These are phyloP conservation scores for Microdochium trichocladiopsis DNA, from an alignment of 2,329 filamentous ascomycete genomes.

Conservation along the genomic window DNA sequence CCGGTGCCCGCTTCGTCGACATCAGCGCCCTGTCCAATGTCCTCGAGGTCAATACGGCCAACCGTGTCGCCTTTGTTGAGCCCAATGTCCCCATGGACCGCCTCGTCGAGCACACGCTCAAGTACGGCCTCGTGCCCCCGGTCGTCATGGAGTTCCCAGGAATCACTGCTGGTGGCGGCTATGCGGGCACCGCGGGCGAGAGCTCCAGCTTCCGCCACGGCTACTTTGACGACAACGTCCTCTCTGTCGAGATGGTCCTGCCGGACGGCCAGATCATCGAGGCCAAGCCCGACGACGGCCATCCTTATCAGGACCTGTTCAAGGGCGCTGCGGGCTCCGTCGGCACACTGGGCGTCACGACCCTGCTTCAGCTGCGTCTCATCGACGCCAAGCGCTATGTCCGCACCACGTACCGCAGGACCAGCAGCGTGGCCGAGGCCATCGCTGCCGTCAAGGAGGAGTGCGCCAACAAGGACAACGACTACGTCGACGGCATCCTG, in stretches of 20 bases:
- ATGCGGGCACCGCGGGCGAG: constrained; percentile 65
- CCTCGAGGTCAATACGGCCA: constrained; percentile 49
- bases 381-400: constrained; percentile 55
- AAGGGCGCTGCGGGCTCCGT: constrained; percentile 58
- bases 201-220: constrained; percentile 63
- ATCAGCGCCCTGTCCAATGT: constrained; percentile 59
- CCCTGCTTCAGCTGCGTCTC: constrained; percentile 57
- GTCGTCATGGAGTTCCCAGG: constrained; percentile 74
- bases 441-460: constrained; percentile 41
- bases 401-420: constrained; percentile 53
- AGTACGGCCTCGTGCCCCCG: constrained; percentile 59
- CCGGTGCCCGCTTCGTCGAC: constrained; percentile 44
- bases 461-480: constrained; percentile 36
- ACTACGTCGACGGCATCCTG: constrained; percentile 70
- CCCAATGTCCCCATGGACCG: constrained; percentile 71
- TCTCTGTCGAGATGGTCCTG: constrained; percentile 61
- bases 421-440: constrained; percentile 38
- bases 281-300: constrained; percentile 25
- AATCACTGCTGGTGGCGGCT: constrained; percentile 67
- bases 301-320: constrained; percentile 48
- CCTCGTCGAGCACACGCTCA: constrained; percentile 58
- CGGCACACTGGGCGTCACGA: constrained; percentile 62
- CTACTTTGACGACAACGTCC: constrained; percentile 62
- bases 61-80: constrained; percentile 59
- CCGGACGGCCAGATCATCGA: constrained; percentile 57